A percentile compares a stretch with the other conserved stretches of the same genome.
Conservation (phyloP, 768 basidiomycete genomes). For the Macrolepiota fuliginosa region DNA sequence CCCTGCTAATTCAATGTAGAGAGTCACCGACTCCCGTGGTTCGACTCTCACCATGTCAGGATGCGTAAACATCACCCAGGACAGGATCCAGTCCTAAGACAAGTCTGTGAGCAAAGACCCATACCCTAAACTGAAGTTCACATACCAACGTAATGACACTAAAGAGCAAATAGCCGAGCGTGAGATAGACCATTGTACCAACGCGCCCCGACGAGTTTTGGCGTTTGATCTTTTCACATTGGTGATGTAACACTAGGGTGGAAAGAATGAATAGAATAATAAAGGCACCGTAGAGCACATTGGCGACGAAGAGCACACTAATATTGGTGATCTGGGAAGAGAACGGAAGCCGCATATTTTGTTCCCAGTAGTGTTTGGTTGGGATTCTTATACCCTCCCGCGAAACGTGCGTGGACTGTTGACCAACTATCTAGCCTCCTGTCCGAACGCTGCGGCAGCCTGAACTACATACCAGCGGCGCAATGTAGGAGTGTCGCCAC, state of each 20-base stretch:
- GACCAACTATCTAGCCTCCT: no score
- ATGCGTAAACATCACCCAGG: neutral
- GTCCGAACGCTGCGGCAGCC: no score
- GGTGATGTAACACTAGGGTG: neutral
- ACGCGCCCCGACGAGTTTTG: neutral
- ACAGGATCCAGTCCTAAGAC: neutral
- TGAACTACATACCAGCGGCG: neutral
- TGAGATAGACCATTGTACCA: conserved; percentile 3
- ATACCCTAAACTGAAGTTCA: neutral
- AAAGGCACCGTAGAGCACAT: neutral
- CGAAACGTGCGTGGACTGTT: no score
- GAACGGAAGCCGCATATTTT: neutral
- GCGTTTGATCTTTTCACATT: neutral
- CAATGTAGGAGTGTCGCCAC: neutral
- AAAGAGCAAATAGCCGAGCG: neutral
- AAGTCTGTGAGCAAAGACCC: neutral
- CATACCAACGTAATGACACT: neutral
- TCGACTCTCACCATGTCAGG: neutral
- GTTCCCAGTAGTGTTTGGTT: neutral
- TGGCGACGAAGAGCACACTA: neutral
- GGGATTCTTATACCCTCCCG: neutral
- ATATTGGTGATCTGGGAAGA: neutral
- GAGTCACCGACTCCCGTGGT: neutral
- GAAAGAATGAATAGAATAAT: conserved; percentile 3
- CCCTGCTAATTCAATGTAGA: neutral